Evolutionary conservation across 148 eudicot species (phyloP).

Genomic region (Camellia granthamiana): DNA sequence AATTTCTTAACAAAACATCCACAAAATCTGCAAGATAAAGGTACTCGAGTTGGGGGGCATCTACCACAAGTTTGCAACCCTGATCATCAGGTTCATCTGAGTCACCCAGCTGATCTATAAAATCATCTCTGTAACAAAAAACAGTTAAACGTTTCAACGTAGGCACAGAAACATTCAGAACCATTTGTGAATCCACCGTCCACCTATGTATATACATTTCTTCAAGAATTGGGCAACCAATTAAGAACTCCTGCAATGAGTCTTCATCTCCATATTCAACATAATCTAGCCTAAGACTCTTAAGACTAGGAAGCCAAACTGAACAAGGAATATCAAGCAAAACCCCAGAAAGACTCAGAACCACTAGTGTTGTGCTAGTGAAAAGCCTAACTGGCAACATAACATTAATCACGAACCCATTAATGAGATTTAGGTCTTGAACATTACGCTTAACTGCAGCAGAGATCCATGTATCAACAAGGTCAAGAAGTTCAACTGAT

Average conservation of each 20-base stretch:
- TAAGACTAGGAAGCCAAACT: conserved; percentile 28
- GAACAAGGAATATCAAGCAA: not conserved
- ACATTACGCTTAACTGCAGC: conserved; percentile 18
- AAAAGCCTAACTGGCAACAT: conserved; percentile 3
- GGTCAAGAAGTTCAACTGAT: not conserved
- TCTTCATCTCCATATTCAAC: conserved; percentile 7
- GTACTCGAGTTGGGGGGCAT: not conserved
- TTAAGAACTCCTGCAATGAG: conserved; percentile 19
- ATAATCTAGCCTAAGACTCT: conserved; percentile 17
- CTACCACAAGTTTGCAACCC: conserved; percentile 6
- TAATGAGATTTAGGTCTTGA: conserved; percentile 20
- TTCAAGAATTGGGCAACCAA: conserved; percentile 24
- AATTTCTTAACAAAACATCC: not conserved
- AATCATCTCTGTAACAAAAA: not conserved
- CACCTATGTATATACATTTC: conserved; percentile 16
- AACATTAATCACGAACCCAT: not conserved
- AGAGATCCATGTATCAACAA: conserved; percentile 13
- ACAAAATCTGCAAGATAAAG: not conserved
- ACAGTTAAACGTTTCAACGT: conserved; percentile 5
- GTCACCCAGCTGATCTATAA: not conserved
- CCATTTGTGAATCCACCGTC: not conserved
- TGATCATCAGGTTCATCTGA: not conserved
- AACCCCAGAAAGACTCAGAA: conserved; percentile 16
- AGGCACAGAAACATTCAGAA: conserved; percentile 3
- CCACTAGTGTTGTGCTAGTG: conserved; percentile 25